Evolutionary conservation across 1,284 basidiomycete genomes (phyloP).

Genomic region (Pascua sp.): DNA sequence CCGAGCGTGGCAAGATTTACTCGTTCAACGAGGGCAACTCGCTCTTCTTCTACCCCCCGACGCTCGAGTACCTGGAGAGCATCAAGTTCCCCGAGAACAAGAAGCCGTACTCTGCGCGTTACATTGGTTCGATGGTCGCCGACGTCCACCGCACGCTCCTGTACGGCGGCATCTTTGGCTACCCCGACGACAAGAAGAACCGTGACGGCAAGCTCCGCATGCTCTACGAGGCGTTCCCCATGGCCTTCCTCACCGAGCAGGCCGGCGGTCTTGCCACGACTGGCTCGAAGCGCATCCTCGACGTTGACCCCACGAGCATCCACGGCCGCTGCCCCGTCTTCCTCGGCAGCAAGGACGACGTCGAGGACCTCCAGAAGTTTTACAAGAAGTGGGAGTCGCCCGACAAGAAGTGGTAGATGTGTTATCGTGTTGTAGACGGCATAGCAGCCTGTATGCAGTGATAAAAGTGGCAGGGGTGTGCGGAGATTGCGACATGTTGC

Average conservation of each 20-base stretch:
- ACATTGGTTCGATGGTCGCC: constrained; percentile 96
- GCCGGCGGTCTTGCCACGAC: constrained; percentile 96
- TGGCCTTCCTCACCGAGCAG: constrained; percentile 93
- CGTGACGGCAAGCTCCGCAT: constrained; percentile 89
- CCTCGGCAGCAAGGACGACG: constrained; percentile 91
- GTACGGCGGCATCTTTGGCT: constrained; percentile 98
- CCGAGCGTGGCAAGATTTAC: constrained; percentile 95
- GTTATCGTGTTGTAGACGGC: background rate
- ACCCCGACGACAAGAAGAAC: constrained; percentile 97
- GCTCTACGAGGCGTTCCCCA: constrained; percentile 98
- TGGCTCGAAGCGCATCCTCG: constrained; percentile 84
- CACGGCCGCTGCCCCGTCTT: constrained; percentile 94
- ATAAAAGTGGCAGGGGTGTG: no score
- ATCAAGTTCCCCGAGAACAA: constrained; percentile 82
- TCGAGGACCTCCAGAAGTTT: constrained; percentile 81
- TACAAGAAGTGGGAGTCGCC: constrained; percentile 55
- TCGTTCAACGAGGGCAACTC: constrained; percentile 99
- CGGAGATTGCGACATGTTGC: no score
- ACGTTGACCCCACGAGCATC: constrained; percentile 82
- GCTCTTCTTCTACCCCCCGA: constrained; percentile 85
- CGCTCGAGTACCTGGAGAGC: constrained; percentile 81
- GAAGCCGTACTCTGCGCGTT: constrained; percentile 82
- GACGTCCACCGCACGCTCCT: constrained; percentile 80
- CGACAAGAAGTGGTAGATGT: constrained; percentile 38
- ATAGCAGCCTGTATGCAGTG: no score